These are phyloP conservation scores for Calocera cornea DNA, from an alignment of 768 basidiomycete species.

Conservation along the genomic window DNA sequence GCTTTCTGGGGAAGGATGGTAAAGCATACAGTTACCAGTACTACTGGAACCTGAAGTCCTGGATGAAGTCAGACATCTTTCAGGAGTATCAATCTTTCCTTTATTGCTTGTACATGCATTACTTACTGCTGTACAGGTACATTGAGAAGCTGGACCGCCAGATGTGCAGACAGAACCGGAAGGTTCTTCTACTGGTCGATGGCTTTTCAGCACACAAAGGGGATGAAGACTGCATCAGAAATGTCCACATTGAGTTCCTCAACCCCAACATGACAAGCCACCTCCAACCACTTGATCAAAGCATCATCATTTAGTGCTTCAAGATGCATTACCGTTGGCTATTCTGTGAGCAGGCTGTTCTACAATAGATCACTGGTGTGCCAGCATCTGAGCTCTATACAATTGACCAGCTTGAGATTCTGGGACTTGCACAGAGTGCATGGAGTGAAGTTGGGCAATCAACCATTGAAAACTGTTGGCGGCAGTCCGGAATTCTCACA, in stretches of 20 bases:
- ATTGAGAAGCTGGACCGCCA: slow-evolving; percentile 19
- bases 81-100: slow-evolving; percentile 26
- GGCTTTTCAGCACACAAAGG: slow-evolving; percentile 24
- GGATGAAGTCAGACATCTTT: slow-evolving; percentile 29
- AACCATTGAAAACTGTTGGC: slow-evolving; percentile 29
- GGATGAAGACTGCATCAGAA: slow-evolving; percentile 11
- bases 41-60: slow-evolving; percentile 26
- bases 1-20: slow-evolving; percentile 21
- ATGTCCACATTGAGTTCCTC: slow-evolving; percentile 24
- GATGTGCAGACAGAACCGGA: slow-evolving; percentile 15
- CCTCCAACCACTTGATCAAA: slow-evolving; percentile 29
- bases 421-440: slow-evolving; percentile 28
- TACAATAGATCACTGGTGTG: slow-evolving; percentile 6
- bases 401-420: slow-evolving; percentile 26
- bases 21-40: slow-evolving; percentile 26
- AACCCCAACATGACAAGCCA: slow-evolving; percentile 27
- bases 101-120: too few relatives aligned
- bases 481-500: slow-evolving; percentile 21
- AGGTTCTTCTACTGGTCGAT: slow-evolving; percentile 22
- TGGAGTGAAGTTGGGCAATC: slow-evolving; percentile 21
- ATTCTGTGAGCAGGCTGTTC: slow-evolving; percentile 16
- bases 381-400: slow-evolving; percentile 26
- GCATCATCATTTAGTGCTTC: slow-evolving; percentile 27
- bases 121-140: too few relatives aligned
- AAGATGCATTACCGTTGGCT: slow-evolving; percentile 26